A percentile compares a stretch with the other conserved stretches of the same genome.
Conservation (phyloP, 345 rosid species). For the Euclidium syriacum region DNA sequence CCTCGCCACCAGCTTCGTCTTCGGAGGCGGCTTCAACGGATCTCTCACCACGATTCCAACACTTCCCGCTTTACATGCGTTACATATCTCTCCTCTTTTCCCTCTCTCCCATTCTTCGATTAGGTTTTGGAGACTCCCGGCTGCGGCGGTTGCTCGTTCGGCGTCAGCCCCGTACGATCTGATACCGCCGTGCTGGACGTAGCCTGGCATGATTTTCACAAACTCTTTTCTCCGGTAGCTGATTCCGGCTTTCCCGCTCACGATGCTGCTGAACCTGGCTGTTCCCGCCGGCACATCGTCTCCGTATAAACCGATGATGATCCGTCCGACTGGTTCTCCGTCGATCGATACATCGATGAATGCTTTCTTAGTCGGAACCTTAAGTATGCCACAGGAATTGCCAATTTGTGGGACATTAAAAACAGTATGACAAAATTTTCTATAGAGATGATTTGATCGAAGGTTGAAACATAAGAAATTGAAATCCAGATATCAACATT, state of each 20-base stretch:
- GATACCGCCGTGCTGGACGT: constrained; percentile 82
- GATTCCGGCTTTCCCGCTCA: constrained; percentile 73
- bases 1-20: constrained; percentile 69
- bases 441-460: too few species aligned
- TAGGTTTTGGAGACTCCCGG: constrained; percentile 42
- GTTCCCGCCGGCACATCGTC: constrained; percentile 61
- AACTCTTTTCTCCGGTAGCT: constrained; percentile 92
- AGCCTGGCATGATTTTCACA: constrained; percentile 69
- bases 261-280: constrained; percentile 56
- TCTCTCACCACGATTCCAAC: constrained; percentile 76
- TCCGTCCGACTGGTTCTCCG: constrained; percentile 65
- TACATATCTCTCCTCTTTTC: constrained; percentile 39
- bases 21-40: constrained; percentile 75
- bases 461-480: neutral
- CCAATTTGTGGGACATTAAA: neutral
- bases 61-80: constrained; percentile 51
- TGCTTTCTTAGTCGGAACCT: constrained; percentile 45
- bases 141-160: constrained; percentile 59
- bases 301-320: constrained; percentile 63
- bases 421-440: too few species aligned
- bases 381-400: too few species aligned
- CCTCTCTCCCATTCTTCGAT: constrained; percentile 61
- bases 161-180: constrained; percentile 84
- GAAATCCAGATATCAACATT: neutral
- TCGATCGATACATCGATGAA: constrained; percentile 72